Percentiles rank a stretch among this genome's conserved stretches.
phyloP scores from a whole-genome alignment of 176 grass and related monocot species.

The Puccinellia tenuiflora region DNA sequence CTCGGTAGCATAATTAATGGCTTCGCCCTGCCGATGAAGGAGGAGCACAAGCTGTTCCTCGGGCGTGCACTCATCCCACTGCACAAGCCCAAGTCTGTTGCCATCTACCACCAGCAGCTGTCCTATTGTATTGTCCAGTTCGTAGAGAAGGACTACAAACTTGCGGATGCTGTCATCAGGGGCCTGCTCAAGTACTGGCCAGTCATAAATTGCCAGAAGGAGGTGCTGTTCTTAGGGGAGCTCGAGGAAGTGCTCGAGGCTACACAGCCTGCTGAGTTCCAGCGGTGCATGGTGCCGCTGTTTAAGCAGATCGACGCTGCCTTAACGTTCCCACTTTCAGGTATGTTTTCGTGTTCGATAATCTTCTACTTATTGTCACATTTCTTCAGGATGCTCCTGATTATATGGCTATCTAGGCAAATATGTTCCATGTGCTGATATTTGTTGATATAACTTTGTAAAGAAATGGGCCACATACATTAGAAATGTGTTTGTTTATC shows the following conservation, averaged over 20 bases:
- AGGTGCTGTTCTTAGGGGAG: slow-evolving; percentile 78
- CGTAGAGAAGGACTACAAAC: slow-evolving; percentile 91
- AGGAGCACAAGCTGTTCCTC: slow-evolving; percentile 91
- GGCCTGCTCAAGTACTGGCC: slow-evolving; percentile 90
- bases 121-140: slow-evolving; percentile 90
- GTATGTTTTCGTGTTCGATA: slow-evolving; percentile 22
- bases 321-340: slow-evolving; percentile 90
- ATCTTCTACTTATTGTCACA: background rate
- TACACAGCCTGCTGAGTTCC: slow-evolving; percentile 69
- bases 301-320: slow-evolving; percentile 89
- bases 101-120: slow-evolving; percentile 75
- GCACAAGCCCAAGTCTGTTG: slow-evolving; percentile 81
- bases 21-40: slow-evolving; percentile 86
- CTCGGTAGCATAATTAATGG: slow-evolving; percentile 95
- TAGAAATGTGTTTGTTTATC: background rate
- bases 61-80: slow-evolving; percentile 64
- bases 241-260: slow-evolving; percentile 88
- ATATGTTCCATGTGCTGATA: background rate
- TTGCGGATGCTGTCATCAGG: slow-evolving; percentile 71
- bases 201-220: slow-evolving; percentile 90
- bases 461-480: background rate
- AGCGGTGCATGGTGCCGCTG: slow-evolving; percentile 76
- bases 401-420: background rate
- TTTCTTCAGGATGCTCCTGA: background rate
- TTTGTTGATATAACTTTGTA: background rate